Evolutionary conservation across 164 flowering plant genomes (phyloP).

Genomic region (Aristolochia californica): DNA sequence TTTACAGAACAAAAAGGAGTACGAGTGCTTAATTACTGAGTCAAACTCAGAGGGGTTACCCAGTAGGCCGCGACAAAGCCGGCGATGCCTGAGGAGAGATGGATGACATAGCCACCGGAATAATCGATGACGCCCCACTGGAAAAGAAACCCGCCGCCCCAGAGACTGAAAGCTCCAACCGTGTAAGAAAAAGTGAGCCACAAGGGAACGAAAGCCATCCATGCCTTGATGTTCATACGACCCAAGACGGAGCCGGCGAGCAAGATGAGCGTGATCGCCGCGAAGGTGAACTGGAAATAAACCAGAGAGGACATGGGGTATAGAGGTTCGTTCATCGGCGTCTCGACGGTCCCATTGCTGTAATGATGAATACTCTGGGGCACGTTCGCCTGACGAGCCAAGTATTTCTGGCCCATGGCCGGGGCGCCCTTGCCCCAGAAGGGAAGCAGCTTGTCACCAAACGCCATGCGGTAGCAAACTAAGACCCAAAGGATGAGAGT

Average conservation of each 20-base stretch:
- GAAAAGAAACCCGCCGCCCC: constrained; percentile 33
- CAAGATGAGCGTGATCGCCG: constrained; percentile 21
- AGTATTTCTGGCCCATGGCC: constrained; percentile 11
- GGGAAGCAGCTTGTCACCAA: constrained; percentile 17
- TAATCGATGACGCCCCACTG: constrained; percentile 29
- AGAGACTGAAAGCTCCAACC: constrained; percentile 21
- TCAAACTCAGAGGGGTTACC: constrained; percentile 7
- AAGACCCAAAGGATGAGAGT: constrained; percentile 19
- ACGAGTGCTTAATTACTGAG: background rate
- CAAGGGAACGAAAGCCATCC: constrained; percentile 26
- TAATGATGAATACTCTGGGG: constrained; percentile 10
- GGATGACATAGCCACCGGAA: constrained; percentile 29
- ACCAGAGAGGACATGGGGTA: constrained; percentile 23
- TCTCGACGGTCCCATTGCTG: constrained; percentile 4
- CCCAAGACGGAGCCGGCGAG: constrained; percentile 23
- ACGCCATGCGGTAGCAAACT: constrained; percentile 18
- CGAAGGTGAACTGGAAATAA: constrained; percentile 21
- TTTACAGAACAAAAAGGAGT: background rate
- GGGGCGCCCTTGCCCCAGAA: constrained; percentile 18
- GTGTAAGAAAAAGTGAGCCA: constrained; percentile 25
- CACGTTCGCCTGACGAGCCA: constrained; percentile 7
- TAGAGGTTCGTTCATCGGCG: constrained; percentile 3
- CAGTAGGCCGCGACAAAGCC: constrained; percentile 47
- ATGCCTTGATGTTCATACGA: constrained; percentile 26
- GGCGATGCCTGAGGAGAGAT: constrained; percentile 21